Percentiles rank a stretch among this genome's conserved stretches.
phyloP scores from a whole-genome alignment of 2,329 filamentous ascomycete species.

The Calonectria multiphialidica region DNA sequence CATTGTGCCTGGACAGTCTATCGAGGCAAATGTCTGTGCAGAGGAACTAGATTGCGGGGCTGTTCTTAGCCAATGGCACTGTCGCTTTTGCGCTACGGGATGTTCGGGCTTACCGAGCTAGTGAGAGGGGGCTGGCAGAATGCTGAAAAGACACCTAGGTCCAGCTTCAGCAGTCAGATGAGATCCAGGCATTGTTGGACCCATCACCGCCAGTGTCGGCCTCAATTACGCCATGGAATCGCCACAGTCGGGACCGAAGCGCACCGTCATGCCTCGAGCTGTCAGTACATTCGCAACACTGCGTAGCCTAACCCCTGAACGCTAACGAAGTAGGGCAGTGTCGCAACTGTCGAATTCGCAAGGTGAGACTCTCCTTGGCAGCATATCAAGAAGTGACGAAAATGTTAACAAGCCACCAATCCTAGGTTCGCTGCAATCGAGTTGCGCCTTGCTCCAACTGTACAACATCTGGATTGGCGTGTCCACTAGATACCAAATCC shows the following conservation, averaged over 20 bases:
- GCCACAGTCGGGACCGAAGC: neutral
- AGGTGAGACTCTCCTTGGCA: neutral
- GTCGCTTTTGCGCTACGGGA: neutral
- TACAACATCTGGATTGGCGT: neutral
- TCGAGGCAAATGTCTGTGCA: neutral
- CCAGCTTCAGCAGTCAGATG: neutral
- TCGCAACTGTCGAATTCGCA: constrained; percentile 1
- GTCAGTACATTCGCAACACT: neutral
- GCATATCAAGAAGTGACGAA: neutral
- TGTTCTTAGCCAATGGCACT: neutral
- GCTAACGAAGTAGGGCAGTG: neutral
- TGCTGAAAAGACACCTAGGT: neutral
- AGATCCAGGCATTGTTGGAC: neutral
- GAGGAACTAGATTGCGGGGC: neutral
- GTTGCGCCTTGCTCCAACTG: constrained; percentile 13
- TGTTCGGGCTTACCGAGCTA: neutral
- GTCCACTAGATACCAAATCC: neutral
- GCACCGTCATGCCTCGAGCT: neutral
- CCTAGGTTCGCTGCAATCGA: constrained; percentile 10
- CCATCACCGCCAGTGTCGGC: neutral
- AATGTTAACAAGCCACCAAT: neutral
- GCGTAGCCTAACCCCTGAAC: neutral
- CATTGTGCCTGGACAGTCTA: neutral
- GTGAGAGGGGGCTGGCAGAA: neutral
- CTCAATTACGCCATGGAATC: neutral